Percentiles rank a stretch among this genome's conserved stretches.
Evolutionary conservation across 225 moss, liverwort and hornwort genomes (phyloP).

Genomic region (Pleurozium schreberi): DNA sequence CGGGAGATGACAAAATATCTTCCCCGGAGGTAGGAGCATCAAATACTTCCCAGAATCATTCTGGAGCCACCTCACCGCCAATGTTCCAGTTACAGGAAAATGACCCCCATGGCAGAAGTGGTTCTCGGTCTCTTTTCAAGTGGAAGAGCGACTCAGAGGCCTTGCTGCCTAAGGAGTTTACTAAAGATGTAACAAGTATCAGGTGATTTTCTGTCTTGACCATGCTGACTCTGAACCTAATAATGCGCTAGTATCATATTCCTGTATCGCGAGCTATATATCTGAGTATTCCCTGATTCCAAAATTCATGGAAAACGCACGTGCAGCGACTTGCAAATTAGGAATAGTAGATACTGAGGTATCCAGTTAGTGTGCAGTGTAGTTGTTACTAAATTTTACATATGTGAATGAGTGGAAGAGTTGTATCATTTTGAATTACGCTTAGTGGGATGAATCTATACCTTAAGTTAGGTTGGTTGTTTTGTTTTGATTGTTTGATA

Average conservation of each 20-base stretch:
- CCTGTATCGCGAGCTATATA: not conserved
- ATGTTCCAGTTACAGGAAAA: conserved; percentile 47
- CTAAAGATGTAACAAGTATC: conserved; percentile 24
- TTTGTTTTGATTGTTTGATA: too few relatives aligned
- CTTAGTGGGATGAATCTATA: not conserved
- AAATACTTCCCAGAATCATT: conserved; percentile 32
- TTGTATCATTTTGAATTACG: not conserved
- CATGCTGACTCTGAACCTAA: not conserved
- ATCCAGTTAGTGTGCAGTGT: not conserved
- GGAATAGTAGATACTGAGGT: not conserved
- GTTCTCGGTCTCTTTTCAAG: conserved; percentile 74
- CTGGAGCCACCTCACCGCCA: conserved; percentile 29
- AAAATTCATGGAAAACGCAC: not conserved
- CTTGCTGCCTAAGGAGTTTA: conserved; percentile 4
- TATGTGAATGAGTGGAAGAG: not conserved
- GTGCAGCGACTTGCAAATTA: not conserved
- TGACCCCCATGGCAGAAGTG: conserved; percentile 32
- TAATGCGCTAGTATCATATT: not conserved
- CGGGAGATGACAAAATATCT: conserved; percentile 40
- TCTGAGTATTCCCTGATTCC: not conserved
- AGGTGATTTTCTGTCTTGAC: conserved; percentile 16
- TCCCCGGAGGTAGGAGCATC: conserved; percentile 47
- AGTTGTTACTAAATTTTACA: not conserved
- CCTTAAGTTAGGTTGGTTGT: too few relatives aligned
- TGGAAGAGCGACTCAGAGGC: conserved; percentile 79